Base-by-base conservation (phyloP, 345 rosid genomes). In the Boechera stricta region DNA sequence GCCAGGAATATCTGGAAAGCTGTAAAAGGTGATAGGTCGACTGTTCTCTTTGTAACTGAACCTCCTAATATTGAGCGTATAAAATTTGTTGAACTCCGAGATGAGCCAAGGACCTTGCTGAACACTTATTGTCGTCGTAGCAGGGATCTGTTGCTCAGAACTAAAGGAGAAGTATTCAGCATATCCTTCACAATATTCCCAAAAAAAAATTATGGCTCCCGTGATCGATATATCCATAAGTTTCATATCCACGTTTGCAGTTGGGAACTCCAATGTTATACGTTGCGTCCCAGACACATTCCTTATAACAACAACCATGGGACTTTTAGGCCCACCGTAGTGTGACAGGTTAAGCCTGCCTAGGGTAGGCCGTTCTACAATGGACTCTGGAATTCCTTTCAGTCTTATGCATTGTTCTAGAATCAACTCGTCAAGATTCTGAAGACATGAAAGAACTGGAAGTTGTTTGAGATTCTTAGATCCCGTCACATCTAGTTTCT, bases 391-490 rank as follows among this genome's bases (percentile, higher is more conserved):
- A 16, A 73, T 63, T n/a, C 53, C 69, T n/a, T 33, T 10, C 0
- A 73, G 41, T 26, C 21, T 18, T 2, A 9, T 42, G 45, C 70
- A 64, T 1, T 53, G 33, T 72, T 72, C 53, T 11, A 63, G 0
- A 9, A 29, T 8, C 62, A 73, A 29, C 18, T 64, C 70, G 4
- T 73, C 77, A 54, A 62, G 77, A 4, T 1, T 41, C 29, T 4
- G 10, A 44, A 28, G 1, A 54, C 5, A 0, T 33, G 66, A 32
- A 44, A 56, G 57, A 15, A 21, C 5, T 32, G 67, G 59, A 57
- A 74, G 48, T 15, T 3, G 6, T 5, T 26, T 55, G 58, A 75
- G 66, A 10, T 66, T 26, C 66, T 42, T 56, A 45, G 72, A 75
- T 5, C 72, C 78, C 2, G 65, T 54, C 24, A 21, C 24, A 21